Percentiles rank a stretch among this genome's conserved stretches.
These are phyloP conservation scores for Corynascus novoguineensis DNA, from an alignment of 495 filamentous ascomycete genomes.

Conservation along the genomic window DNA sequence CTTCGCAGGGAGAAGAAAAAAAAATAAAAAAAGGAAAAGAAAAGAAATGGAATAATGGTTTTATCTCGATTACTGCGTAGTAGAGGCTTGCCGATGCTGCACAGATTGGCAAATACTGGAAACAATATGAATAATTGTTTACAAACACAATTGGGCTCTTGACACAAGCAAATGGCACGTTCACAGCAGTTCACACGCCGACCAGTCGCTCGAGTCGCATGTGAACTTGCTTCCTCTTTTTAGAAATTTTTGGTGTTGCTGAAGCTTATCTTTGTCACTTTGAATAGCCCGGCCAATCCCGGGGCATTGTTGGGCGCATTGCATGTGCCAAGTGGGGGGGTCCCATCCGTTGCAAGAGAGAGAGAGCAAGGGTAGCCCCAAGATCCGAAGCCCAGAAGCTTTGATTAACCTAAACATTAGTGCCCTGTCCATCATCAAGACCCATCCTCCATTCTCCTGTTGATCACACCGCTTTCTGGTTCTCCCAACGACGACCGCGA, in stretches of 20 bases:
- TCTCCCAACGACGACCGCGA: background rate
- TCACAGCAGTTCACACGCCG: background rate
- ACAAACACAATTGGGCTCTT: no score
- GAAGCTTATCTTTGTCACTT: background rate
- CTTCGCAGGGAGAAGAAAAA: no score
- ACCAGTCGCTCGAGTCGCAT: background rate
- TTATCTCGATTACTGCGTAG: no score
- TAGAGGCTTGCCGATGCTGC: no score
- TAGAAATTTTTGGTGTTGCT: slow-evolving; percentile 6
- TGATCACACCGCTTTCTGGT: background rate
- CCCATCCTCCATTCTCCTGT: background rate
- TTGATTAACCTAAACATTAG: background rate
- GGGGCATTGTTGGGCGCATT: slow-evolving; percentile 8
- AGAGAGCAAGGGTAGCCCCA: background rate
- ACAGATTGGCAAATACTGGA: no score
- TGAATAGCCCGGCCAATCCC: slow-evolving; percentile 12
- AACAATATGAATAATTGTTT: no score
- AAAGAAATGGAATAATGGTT: no score
- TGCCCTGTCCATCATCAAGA: background rate
- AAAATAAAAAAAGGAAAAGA: no score
- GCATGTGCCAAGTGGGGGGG: slow-evolving; percentile 5
- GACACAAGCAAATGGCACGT: no score
- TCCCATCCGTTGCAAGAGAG: background rate
- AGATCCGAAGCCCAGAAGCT: background rate
- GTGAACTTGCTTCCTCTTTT: background rate